phyloP scores from a whole-genome alignment of 805 yeast species.

The Kodamaea sagamina region DNA sequence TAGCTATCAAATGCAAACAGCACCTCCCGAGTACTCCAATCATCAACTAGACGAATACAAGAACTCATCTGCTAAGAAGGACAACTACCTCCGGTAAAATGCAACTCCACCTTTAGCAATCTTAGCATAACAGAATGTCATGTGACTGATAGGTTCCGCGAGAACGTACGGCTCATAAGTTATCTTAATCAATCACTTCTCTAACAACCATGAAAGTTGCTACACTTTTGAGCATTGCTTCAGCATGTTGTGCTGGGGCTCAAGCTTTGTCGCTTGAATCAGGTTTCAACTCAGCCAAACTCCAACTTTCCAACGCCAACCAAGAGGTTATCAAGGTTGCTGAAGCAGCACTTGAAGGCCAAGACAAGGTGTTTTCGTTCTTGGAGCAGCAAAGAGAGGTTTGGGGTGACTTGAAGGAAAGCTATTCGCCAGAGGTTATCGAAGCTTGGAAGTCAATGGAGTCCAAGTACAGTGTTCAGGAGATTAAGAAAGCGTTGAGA shows the following conservation, averaged over 20 bases:
- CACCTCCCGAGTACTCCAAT: too few relatives aligned
- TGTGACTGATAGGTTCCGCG: neutral
- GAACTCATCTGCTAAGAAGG: too few relatives aligned
- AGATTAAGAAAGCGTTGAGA: conserved; percentile 7
- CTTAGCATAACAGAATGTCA: neutral
- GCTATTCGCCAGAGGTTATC: conserved; percentile 6
- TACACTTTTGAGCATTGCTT: neutral
- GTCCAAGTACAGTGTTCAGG: neutral
- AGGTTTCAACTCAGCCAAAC: too few relatives aligned
- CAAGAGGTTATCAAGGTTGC: neutral
- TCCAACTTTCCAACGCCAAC: too few relatives aligned
- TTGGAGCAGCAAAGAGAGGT: conserved; percentile 8
- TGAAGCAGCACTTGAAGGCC: neutral
- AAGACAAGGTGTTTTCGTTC: conserved; percentile 4
- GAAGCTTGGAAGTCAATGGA: conserved; percentile 8
- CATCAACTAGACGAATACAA: too few relatives aligned
- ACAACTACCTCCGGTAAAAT: too few relatives aligned
- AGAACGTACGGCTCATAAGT: neutral
- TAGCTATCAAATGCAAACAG: too few relatives aligned
- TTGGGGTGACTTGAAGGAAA: conserved; percentile 7
- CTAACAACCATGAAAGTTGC: neutral
- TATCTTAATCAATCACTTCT: too few relatives aligned
- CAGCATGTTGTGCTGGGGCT: neutral
- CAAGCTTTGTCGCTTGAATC: neutral
- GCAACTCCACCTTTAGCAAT: too few relatives aligned